Evolutionary conservation across 2,329 filamentous ascomycete species (phyloP).

Genomic region (Pseudocercospora cruenta): DNA sequence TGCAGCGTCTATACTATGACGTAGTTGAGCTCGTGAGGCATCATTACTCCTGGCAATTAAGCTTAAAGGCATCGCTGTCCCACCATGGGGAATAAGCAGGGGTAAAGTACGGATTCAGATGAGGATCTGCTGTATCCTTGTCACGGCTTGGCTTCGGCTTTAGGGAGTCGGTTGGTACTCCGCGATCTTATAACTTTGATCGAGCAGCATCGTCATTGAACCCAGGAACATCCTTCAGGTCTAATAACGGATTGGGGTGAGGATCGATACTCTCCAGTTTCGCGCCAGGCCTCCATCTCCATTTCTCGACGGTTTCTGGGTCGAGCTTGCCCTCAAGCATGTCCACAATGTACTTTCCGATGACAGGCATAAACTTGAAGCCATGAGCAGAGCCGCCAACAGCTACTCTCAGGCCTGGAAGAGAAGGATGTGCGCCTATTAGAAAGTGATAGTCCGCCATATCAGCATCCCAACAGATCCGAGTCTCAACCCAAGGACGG

Average conservation of each 20-base stretch:
- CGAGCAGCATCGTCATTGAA: not conserved
- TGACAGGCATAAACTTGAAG: slow-evolving; percentile 35
- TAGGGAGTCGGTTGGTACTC: not conserved
- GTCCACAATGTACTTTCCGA: slow-evolving; percentile 33
- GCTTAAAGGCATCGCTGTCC: not conserved
- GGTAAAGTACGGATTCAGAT: slow-evolving; percentile 4
- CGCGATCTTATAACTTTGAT: slow-evolving; percentile 1
- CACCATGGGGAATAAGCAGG: not conserved
- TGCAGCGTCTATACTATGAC: not conserved
- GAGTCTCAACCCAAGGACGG: slow-evolving; percentile 18
- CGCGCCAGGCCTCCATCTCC: slow-evolving; percentile 22
- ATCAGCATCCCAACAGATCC: slow-evolving; percentile 26
- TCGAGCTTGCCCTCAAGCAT: slow-evolving; percentile 19
- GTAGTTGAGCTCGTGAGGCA: not conserved
- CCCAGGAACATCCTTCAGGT: slow-evolving; percentile 7
- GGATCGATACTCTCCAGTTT: slow-evolving; percentile 8
- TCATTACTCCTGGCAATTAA: not conserved
- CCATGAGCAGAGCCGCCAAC: slow-evolving; percentile 35
- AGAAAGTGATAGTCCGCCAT: slow-evolving; percentile 22
- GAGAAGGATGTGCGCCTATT: slow-evolving; percentile 11
- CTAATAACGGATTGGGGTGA: slow-evolving; percentile 13
- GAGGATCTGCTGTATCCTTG: not conserved
- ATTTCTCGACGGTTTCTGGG: slow-evolving; percentile 22
- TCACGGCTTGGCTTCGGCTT: not conserved
- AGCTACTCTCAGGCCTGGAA: slow-evolving; percentile 27